A percentile compares a stretch with the other conserved stretches of the same genome.
Conservation (phyloP, 2,329 filamentous ascomycete species). For the Sporothrix brunneoviolacea region DNA sequence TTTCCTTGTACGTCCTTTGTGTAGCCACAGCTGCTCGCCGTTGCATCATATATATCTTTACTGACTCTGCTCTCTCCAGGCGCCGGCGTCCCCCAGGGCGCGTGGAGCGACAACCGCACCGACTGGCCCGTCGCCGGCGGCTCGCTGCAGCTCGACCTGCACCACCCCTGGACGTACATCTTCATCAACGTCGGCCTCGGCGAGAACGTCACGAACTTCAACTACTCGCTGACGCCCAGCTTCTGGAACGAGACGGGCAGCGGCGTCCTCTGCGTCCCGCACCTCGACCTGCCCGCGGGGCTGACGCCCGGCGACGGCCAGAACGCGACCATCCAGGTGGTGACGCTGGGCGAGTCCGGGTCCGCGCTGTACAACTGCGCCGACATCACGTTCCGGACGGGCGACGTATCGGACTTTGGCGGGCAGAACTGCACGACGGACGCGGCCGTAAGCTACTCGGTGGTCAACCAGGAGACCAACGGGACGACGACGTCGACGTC, state of each 20-base stretch:
- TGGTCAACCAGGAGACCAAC: conserved; percentile 27
- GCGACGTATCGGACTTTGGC: conserved; percentile 38
- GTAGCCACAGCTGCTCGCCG: no score
- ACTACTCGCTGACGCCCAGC: conserved; percentile 56
- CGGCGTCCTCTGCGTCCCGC: conserved; percentile 60
- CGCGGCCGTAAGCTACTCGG: conserved; percentile 41
- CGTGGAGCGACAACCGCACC: conserved; percentile 37
- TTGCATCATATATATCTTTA: neutral
- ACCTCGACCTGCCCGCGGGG: conserved; percentile 46
- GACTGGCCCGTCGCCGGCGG: conserved; percentile 49
- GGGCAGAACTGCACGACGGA: conserved; percentile 51
- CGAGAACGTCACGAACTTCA: conserved; percentile 55
- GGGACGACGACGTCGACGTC: conserved; percentile 10
- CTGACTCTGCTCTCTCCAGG: conserved; percentile 27
- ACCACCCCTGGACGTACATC: conserved; percentile 47
- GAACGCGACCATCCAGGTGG: conserved; percentile 61
- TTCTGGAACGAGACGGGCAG: conserved; percentile 53
- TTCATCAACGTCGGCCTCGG: conserved; percentile 46
- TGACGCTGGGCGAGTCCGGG: conserved; percentile 52
- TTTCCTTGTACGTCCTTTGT: conserved; percentile 49
- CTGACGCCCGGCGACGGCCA: conserved; percentile 52
- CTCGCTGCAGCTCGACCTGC: conserved; percentile 40
- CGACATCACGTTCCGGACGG: conserved; percentile 59
- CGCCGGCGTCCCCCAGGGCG: conserved; percentile 38
- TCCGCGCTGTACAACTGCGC: conserved; percentile 68